phyloP scores from a whole-genome alignment of 2,329 filamentous ascomycete species.

The Pyrenophora graminea region DNA sequence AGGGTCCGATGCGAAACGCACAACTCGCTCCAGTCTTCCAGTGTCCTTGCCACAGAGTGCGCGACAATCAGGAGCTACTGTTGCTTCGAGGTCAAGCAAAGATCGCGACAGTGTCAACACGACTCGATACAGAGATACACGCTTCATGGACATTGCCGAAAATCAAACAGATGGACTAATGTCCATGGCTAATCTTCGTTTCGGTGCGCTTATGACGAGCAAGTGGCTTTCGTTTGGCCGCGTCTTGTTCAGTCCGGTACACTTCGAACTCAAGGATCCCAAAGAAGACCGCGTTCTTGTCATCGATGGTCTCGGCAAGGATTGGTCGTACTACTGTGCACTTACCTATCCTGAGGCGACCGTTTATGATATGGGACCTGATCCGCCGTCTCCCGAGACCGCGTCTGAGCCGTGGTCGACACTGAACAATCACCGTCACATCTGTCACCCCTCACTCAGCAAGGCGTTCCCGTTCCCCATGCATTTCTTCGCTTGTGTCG shows the following conservation, averaged over 20 bases:
- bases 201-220: slow-evolving; percentile 81
- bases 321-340: slow-evolving; percentile 86
- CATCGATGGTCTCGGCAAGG: slow-evolving; percentile 83
- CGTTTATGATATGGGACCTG: slow-evolving; percentile 70
- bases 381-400: slow-evolving; percentile 19
- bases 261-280: slow-evolving; percentile 67
- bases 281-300: slow-evolving; percentile 71
- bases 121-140: slow-evolving; percentile 58
- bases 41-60: slow-evolving; percentile 35
- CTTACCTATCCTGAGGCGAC: slow-evolving; percentile 75
- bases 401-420: slow-evolving; percentile 41
- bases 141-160: slow-evolving; percentile 55
- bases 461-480: slow-evolving; percentile 75
- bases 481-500: slow-evolving; percentile 75
- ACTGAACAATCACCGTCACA: slow-evolving; percentile 72
- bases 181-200: slow-evolving; percentile 73
- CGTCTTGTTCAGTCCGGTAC: slow-evolving; percentile 78
- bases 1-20: slow-evolving; percentile 33
- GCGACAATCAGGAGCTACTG: slow-evolving; percentile 39
- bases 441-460: slow-evolving; percentile 66
- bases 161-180: slow-evolving; percentile 44
- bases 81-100: slow-evolving; percentile 39
- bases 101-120: slow-evolving; percentile 39
- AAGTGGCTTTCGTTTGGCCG: slow-evolving; percentile 87
- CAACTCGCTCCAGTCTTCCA: slow-evolving; percentile 43